Conservation (phyloP, 352 stramenopile species). For the Phytophthora litchii region DNA sequence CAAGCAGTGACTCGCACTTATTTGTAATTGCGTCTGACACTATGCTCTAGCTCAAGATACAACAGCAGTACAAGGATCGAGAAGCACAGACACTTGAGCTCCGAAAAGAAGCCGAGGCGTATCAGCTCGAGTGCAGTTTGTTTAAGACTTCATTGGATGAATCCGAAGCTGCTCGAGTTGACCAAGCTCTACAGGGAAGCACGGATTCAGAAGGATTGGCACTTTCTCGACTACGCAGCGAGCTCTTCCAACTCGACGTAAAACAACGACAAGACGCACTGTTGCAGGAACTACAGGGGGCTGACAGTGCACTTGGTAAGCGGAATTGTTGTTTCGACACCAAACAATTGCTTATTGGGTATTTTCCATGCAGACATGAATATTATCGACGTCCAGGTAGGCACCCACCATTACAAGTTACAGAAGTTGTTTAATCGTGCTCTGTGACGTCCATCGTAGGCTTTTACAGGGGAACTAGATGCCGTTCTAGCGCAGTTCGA, state of each 20-base stretch:
- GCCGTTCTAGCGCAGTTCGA: slow-evolving; percentile 59
- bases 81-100: slow-evolving; percentile 27
- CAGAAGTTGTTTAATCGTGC: not conserved
- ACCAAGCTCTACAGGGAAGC: slow-evolving; percentile 16
- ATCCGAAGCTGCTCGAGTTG: slow-evolving; percentile 22
- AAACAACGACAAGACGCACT: slow-evolving; percentile 47
- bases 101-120: slow-evolving; percentile 32
- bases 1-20: not conserved
- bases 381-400: slow-evolving; percentile 53
- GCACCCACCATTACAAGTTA: not conserved
- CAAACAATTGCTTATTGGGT: not conserved
- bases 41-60: slow-evolving; percentile 16
- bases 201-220: slow-evolving; percentile 3
- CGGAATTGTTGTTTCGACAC: not conserved
- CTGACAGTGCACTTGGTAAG: slow-evolving; percentile 44
- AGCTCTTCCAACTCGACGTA: slow-evolving; percentile 64
- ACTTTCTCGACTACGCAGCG: slow-evolving; percentile 39
- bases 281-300: slow-evolving; percentile 43
- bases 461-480: slow-evolving; percentile 54
- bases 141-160: slow-evolving; percentile 21
- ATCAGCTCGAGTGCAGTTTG: slow-evolving; percentile 27
- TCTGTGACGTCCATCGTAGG: slow-evolving; percentile 19
- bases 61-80: slow-evolving; percentile 28
- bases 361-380: slow-evolving; percentile 39
- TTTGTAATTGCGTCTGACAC: not conserved